Percentiles rank a stretch among this genome's conserved stretches.
phyloP scores from a whole-genome alignment of 208 protist genomes.

The Porcisia hertigi region DNA sequence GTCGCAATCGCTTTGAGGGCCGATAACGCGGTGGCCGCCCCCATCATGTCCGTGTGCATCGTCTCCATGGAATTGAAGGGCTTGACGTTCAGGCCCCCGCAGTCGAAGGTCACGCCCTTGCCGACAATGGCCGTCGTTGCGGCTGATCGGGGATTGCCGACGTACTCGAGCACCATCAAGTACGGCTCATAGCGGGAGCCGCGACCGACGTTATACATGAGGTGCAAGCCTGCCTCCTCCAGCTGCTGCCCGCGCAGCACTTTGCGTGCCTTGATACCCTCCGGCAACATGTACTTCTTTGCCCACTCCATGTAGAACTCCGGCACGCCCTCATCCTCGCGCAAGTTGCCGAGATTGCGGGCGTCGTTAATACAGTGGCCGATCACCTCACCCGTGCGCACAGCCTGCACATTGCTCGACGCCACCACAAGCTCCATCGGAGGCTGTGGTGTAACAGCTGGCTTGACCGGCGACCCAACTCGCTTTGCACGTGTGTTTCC shows the following conservation, averaged over 20 bases:
- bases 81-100: slow-evolving; percentile 91
- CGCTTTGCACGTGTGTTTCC: not conserved
- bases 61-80: slow-evolving; percentile 89
- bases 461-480: not conserved
- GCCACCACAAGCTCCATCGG: slow-evolving; percentile 49
- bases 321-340: slow-evolving; percentile 80
- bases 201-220: slow-evolving; percentile 86
- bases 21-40: slow-evolving; percentile 79
- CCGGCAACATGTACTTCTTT: slow-evolving; percentile 38
- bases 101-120: slow-evolving; percentile 94
- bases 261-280: slow-evolving; percentile 60
- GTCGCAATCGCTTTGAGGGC: slow-evolving; percentile 70
- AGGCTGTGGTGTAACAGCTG: not conserved
- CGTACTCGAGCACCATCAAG: slow-evolving; percentile 84
- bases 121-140: slow-evolving; percentile 73
- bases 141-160: slow-evolving; percentile 50
- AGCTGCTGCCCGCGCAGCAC: slow-evolving; percentile 62
- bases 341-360: slow-evolving; percentile 81
- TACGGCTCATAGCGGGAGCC: slow-evolving; percentile 68
- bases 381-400: slow-evolving; percentile 64
- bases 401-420: slow-evolving; percentile 40
- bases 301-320: slow-evolving; percentile 82
- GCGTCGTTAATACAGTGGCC: slow-evolving; percentile 77
- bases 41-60: slow-evolving; percentile 95
- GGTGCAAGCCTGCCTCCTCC: slow-evolving; percentile 51